Evolutionary conservation across 2,329 filamentous ascomycete genomes (phyloP).

Genomic region (Nemania serpens): DNA sequence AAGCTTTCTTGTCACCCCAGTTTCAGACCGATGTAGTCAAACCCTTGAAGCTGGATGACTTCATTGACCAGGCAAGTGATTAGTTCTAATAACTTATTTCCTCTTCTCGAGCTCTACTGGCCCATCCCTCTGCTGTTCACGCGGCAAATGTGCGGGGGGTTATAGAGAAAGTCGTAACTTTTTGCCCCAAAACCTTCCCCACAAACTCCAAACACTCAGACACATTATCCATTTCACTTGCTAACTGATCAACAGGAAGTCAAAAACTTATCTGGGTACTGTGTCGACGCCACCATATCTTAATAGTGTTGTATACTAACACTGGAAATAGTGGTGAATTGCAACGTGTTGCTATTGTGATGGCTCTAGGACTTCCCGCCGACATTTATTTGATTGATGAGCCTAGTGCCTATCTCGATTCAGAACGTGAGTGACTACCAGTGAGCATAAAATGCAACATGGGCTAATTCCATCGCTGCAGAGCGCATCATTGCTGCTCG

Average conservation of each 20-base stretch:
- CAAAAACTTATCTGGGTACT: constrained; percentile 81
- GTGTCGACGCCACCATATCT: background rate
- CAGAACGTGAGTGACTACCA: constrained; percentile 16
- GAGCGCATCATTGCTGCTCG: constrained; percentile 94
- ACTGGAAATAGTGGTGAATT: constrained; percentile 77
- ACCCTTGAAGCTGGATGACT: constrained; percentile 97
- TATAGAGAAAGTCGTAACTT: no score
- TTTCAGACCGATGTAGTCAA: constrained; percentile 99
- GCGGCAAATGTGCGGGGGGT: no score
- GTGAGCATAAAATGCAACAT: background rate
- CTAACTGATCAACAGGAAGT: constrained; percentile 64
- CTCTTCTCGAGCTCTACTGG: no score
- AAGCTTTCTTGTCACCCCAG: constrained; percentile 92
- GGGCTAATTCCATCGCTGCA: background rate
- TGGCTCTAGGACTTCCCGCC: constrained; percentile 92
- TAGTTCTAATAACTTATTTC: background rate
- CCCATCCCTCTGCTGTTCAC: no score
- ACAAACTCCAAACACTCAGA: background rate
- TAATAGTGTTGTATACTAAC: constrained; percentile 4
- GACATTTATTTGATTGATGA: constrained; percentile 99
- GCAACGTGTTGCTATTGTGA: constrained; percentile 97
- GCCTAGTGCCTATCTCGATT: constrained; percentile 83
- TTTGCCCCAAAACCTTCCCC: background rate
- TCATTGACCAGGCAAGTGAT: constrained; percentile 76
- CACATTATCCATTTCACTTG: background rate